A percentile compares a stretch with the other conserved stretches of the same genome.
Conservation (phyloP, 495 filamentous ascomycete species). For the Parachaetomium inaequale region DNA sequence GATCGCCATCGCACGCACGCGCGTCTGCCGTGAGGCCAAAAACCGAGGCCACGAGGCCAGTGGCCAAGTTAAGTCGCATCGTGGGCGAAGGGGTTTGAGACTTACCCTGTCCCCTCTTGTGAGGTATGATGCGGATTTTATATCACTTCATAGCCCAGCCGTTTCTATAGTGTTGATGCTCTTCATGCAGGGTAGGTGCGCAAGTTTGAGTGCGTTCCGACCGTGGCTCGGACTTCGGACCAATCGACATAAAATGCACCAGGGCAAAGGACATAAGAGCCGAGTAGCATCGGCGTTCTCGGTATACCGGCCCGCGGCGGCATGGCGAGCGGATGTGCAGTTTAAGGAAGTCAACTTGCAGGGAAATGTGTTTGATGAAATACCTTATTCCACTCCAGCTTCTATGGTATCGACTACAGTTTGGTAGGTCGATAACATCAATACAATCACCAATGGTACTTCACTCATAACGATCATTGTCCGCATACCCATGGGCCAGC, state of each 20-base stretch:
- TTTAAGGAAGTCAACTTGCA: no score
- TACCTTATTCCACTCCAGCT: no score
- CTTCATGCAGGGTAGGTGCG: neutral
- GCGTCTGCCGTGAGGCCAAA: neutral
- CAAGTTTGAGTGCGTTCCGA: neutral
- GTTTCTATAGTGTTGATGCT: neutral
- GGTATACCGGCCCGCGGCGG: no score
- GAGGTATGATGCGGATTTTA: neutral
- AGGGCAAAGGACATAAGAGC: neutral
- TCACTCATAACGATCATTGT: conserved; percentile 28
- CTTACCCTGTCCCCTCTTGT: neutral
- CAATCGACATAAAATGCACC: neutral
- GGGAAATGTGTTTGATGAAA: neutral
- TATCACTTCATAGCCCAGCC: neutral
- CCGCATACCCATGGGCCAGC: conserved; percentile 35
- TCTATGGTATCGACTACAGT: no score
- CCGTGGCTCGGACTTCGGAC: neutral
- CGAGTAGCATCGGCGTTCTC: neutral
- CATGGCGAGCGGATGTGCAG: no score
- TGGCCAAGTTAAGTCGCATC: neutral
- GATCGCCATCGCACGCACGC: neutral
- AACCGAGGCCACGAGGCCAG: neutral
- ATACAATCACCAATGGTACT: neutral
- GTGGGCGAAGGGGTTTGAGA: neutral
- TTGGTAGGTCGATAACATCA: no score